These are phyloP conservation scores for Eucalyptus albens DNA, from an alignment of 345 rosid species.

Conservation along the genomic window DNA sequence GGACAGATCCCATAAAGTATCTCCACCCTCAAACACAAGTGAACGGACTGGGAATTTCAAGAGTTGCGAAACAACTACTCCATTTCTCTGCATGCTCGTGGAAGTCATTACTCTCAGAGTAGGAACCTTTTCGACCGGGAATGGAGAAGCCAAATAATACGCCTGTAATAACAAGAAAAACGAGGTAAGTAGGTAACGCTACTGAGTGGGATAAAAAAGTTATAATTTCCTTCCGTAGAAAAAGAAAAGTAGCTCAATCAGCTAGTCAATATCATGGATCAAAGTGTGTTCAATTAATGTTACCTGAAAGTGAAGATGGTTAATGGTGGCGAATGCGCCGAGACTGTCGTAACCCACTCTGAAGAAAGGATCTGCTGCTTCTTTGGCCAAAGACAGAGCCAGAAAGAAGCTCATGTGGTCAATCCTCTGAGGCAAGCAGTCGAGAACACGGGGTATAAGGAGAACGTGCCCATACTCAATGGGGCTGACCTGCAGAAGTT, in stretches of 20 bases:
- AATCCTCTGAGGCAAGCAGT: constrained; percentile 44
- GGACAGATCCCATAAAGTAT: constrained; percentile 9
- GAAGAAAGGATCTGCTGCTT: constrained; percentile 34
- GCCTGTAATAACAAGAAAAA: constrained; percentile 9
- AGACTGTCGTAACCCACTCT: constrained; percentile 51
- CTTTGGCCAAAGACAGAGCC: constrained; percentile 33
- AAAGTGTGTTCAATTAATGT: neutral
- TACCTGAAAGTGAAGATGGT: constrained; percentile 38
- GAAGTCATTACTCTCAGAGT: constrained; percentile 7
- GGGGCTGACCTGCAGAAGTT: constrained; percentile 27
- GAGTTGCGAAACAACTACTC: constrained; percentile 17
- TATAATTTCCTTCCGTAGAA: neutral
- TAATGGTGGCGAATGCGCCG: constrained; percentile 39
- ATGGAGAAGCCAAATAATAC: constrained; percentile 19
- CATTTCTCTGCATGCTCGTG: neutral
- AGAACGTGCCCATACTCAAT: constrained; percentile 51
- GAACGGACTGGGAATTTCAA: constrained; percentile 33
- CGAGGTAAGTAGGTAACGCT: neutral
- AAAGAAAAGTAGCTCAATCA: neutral
- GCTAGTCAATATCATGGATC: neutral
- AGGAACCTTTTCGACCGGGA: constrained; percentile 30
- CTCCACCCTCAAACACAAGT: constrained; percentile 20
- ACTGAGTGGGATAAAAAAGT: neutral
- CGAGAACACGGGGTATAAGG: constrained; percentile 33
- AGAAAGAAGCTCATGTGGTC: constrained; percentile 36